Base-by-base conservation (phyloP, 352 stramenopile species). In the Pythium plurisporium region DNA sequence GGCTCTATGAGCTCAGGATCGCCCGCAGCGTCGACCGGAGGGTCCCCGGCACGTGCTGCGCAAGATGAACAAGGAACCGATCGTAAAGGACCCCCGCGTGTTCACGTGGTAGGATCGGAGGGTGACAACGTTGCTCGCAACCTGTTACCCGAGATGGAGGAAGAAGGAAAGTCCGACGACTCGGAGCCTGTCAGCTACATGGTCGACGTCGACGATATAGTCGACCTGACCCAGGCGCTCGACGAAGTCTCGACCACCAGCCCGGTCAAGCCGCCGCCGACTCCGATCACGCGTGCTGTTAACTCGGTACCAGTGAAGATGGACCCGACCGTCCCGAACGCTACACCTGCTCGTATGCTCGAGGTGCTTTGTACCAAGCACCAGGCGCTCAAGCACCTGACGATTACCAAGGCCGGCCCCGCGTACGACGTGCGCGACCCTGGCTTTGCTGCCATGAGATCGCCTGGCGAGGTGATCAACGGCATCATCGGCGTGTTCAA, bases 401-500 rank as follows among this genome's bases (percentile, higher is more conserved):
- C 5, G 2, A 14, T 45, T 7, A 17, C 23, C 25, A 38, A 42
- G 29, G 5, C 15, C 26, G 36, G 37, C 17, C 7, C 19, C 25
- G 27, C 30, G 4, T 15, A 11, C 19, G 37, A 48, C 19, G 41
- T 60, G 0, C 40, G 42, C 19, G 52, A 60, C 17, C 52, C 52
- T 3, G 52, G 52, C 0, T 60, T 60, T 34, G 40, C 52, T 0
- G n/a, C 29, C 1, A 52, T 60, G 52, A 43, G 4, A 20, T 9
- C 2, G 5, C 29, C 20, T 7, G 2, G 10, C 3, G 17, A 44
- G 22, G 41, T 52, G 20, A n/a, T 60, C 6, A 3, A 33, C 17
- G 52, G n/a, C 4, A 52, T 60, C 42, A 27, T 60, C 20, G 27
- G 41, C 4, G 22, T 60, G 1, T 60, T 60, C 52, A 60, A 60